phyloP scores from a whole-genome alignment of 1,284 basidiomycete species.

The Cronartium ribicola region DNA sequence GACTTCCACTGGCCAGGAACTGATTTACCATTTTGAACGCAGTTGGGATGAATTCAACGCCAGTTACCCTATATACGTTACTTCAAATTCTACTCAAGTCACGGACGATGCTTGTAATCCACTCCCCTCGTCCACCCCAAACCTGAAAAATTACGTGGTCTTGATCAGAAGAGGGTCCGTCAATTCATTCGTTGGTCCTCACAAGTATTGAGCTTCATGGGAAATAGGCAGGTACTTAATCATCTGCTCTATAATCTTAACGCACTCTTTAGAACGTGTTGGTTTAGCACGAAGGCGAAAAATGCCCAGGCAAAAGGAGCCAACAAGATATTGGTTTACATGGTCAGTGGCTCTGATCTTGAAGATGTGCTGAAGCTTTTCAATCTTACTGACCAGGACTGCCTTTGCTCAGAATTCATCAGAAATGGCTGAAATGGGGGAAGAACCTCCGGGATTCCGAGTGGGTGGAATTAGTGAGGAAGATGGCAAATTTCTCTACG shows the following conservation, averaged over 20 bases:
- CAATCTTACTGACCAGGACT: not conserved
- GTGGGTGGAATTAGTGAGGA: slow-evolving; percentile 13
- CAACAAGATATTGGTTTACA: slow-evolving; percentile 21
- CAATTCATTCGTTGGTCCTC: not conserved
- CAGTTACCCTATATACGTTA: slow-evolving; percentile 23
- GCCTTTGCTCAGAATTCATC: slow-evolving; percentile 15
- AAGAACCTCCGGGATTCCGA: slow-evolving; percentile 2
- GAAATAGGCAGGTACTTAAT: not conserved
- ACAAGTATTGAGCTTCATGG: not conserved
- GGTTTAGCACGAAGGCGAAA: slow-evolving; percentile 16
- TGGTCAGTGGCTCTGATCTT: slow-evolving; percentile 1
- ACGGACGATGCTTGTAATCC: slow-evolving; percentile 28
- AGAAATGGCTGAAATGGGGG: not conserved
- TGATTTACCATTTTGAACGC: slow-evolving; percentile 11
- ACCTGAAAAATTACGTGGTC: slow-evolving; percentile 27
- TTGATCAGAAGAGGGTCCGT: slow-evolving; percentile 30
- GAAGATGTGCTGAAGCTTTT: not conserved
- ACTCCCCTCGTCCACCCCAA: slow-evolving; percentile 9
- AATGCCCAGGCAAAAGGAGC: slow-evolving; percentile 30
- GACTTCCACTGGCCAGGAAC: slow-evolving; percentile 12
- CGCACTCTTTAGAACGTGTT: slow-evolving; percentile 13
- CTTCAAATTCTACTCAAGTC: slow-evolving; percentile 21
- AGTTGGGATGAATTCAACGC: not conserved
- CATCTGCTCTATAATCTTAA: not conserved
- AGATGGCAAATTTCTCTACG: slow-evolving; percentile 9